These are phyloP conservation scores for Podila horticola DNA, from an alignment of 192 early-diverging fungal species.

Conservation along the genomic window DNA sequence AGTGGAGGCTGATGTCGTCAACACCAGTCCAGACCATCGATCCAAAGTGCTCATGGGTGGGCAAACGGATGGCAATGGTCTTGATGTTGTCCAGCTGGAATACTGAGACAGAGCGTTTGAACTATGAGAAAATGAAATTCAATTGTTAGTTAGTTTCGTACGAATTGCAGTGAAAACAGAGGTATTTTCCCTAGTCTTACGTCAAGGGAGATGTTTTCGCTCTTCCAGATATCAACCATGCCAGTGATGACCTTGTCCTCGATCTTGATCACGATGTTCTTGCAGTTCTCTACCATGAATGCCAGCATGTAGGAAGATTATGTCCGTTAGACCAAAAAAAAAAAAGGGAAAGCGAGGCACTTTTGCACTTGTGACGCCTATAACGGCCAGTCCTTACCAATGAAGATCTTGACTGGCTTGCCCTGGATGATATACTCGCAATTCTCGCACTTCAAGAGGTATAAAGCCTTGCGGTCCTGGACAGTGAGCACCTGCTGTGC, in stretches of 20 bases:
- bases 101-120: conserved; percentile 14
- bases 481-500: conserved; percentile 13
- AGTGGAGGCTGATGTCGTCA: conserved; percentile 26
- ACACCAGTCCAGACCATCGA: conserved; percentile 47
- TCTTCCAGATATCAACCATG: conserved; percentile 44
- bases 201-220: conserved; percentile 25
- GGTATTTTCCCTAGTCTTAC: conserved; percentile 3
- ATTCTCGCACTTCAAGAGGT: conserved; percentile 44
- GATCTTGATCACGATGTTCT: conserved; percentile 34
- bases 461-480: conserved; percentile 34
- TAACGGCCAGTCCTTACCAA: conserved; percentile 17
- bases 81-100: conserved; percentile 37
- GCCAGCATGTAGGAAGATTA: neutral
- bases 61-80: conserved; percentile 26
- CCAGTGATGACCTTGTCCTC: conserved; percentile 48
- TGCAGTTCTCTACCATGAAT: conserved; percentile 29
- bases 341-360: too few species aligned
- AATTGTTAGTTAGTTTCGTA: neutral
- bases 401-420: conserved; percentile 41
- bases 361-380: too few species aligned
- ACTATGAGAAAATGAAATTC: neutral
- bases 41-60: conserved; percentile 39
- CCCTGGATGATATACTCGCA: conserved; percentile 37
- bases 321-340: too few species aligned
- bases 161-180: neutral